Conservation (phyloP, 495 filamentous ascomycete genomes). For the Talaromyces adpressus region DNA sequence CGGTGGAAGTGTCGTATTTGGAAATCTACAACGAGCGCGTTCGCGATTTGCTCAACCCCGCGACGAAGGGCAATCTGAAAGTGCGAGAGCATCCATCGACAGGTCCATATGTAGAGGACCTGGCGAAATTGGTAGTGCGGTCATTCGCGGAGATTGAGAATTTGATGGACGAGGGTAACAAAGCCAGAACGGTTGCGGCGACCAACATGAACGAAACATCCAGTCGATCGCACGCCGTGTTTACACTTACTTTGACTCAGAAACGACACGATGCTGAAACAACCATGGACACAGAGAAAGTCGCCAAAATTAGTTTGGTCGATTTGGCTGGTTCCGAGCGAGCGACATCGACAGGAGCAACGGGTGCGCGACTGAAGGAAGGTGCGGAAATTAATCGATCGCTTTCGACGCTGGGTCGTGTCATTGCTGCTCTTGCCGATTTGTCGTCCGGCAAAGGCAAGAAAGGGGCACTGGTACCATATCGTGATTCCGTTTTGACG, state of each 20-base stretch:
- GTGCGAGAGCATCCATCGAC: conserved; percentile 97
- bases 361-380: conserved; percentile 92
- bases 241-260: conserved; percentile 92
- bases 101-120: conserved; percentile 95
- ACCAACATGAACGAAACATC: conserved; percentile 99
- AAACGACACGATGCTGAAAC: conserved; percentile 91
- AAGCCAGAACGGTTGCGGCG: conserved; percentile 93
- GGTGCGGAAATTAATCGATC: conserved; percentile 98
- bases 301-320: conserved; percentile 94
- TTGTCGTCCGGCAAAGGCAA: conserved; percentile 82
- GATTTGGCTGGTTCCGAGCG: conserved; percentile 97
- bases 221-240: conserved; percentile 95
- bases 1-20: conserved; percentile 96
- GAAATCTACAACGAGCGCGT: conserved; percentile 99
- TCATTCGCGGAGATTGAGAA: conserved; percentile 94
- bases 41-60: conserved; percentile 90
- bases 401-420: conserved; percentile 91
- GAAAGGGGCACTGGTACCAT: conserved; percentile 79
- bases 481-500: conserved; percentile 93
- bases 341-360: conserved; percentile 92
- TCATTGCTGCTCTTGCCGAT: conserved; percentile 95
- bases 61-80: conserved; percentile 93
- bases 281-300: conserved; percentile 93
- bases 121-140: conserved; percentile 95
- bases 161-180: conserved; percentile 99